These are phyloP conservation scores for Ehretia macrophylla DNA, from an alignment of 257 asterid species.

Conservation along the genomic window DNA sequence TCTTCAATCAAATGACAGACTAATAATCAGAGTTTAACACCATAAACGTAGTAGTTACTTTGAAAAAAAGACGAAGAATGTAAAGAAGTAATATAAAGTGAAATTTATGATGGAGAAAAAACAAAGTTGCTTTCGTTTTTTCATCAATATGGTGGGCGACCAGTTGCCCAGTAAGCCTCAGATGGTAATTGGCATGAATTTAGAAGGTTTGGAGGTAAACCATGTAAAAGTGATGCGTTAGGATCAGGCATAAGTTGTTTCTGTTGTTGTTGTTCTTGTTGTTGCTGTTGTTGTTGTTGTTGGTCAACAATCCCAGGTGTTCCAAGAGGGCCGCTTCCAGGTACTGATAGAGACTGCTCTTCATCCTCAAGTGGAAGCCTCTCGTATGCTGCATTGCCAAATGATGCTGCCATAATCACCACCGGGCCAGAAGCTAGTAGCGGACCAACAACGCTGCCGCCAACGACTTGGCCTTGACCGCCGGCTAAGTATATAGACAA, in stretches of 20 bases:
- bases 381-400: slow-evolving; percentile 91
- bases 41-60: slow-evolving; percentile 9
- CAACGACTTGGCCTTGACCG: slow-evolving; percentile 92
- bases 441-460: slow-evolving; percentile 89
- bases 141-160: slow-evolving; percentile 66
- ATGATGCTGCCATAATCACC: slow-evolving; percentile 89
- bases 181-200: slow-evolving; percentile 35
- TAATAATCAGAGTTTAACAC: slow-evolving; percentile 13
- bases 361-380: slow-evolving; percentile 87
- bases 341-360: slow-evolving; percentile 22
- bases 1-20: slow-evolving; percentile 10
- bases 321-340: neutral
- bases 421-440: slow-evolving; percentile 82
- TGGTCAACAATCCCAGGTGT: neutral
- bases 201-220: neutral
- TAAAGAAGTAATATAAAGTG: slow-evolving; percentile 8
- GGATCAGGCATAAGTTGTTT: slow-evolving; percentile 7
- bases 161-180: slow-evolving; percentile 70
- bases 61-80: slow-evolving; percentile 13
- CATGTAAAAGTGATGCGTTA: slow-evolving; percentile 13
- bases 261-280: slow-evolving; percentile 8
- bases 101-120: neutral
- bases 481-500: slow-evolving; percentile 79
- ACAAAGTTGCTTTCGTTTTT: neutral
- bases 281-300: slow-evolving; percentile 9